Evolutionary conservation across 2,329 filamentous ascomycete species (phyloP).

Genomic region (Aspergillus unguis): DNA sequence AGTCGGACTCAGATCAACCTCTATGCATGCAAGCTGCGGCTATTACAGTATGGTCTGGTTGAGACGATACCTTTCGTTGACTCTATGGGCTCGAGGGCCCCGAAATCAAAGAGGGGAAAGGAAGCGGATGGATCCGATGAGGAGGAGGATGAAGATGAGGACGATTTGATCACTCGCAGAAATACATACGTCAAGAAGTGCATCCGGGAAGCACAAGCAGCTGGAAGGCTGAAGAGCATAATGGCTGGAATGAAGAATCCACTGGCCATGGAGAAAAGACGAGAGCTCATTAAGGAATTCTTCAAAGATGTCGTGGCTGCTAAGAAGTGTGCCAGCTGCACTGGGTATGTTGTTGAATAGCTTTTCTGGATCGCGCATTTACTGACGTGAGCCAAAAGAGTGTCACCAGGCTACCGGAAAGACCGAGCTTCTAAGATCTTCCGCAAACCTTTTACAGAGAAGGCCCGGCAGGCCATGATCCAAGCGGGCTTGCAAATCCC

Average conservation of each 20-base stretch:
- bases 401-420: constrained; percentile 81
- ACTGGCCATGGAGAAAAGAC: constrained; percentile 72
- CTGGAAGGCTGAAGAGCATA: constrained; percentile 41
- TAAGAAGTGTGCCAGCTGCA: constrained; percentile 66
- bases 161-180: constrained; percentile 52
- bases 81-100: constrained; percentile 43
- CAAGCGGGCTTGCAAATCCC: constrained; percentile 63
- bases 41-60: constrained; percentile 80
- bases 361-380: neutral
- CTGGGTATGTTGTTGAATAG: constrained; percentile 42
- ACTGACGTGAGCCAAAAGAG: constrained; percentile 45
- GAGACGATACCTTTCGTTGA: constrained; percentile 63
- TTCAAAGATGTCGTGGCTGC: constrained; percentile 67
- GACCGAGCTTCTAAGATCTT: constrained; percentile 93
- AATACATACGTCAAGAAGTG: constrained; percentile 69
- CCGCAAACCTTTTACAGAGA: constrained; percentile 70
- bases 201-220: constrained; percentile 59
- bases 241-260: constrained; percentile 70
- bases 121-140: constrained; percentile 62
- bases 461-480: constrained; percentile 74
- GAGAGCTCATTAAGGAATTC: constrained; percentile 76
- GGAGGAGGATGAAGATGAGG: constrained; percentile 57
- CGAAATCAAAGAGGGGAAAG: constrained; percentile 44
- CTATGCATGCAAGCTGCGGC: constrained; percentile 77
- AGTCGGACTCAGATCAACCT: constrained; percentile 72